Evolutionary conservation across 148 eudicot species (phyloP).

Genomic region (Pouteria glomerata): DNA sequence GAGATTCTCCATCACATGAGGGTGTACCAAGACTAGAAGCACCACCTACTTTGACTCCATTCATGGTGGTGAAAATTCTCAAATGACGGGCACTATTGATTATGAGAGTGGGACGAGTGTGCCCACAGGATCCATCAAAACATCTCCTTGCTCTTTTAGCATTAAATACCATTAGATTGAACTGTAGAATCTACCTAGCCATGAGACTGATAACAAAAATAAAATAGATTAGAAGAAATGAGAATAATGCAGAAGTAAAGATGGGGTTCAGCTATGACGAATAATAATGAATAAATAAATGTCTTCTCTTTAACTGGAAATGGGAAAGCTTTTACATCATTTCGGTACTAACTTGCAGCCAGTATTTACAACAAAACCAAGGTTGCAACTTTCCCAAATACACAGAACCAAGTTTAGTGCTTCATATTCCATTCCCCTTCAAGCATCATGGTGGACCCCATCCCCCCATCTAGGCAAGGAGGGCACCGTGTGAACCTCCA

Average conservation of each 20-base stretch:
- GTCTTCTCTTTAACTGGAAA: neutral
- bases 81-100: slow-evolving; percentile 4
- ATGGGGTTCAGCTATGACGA: neutral
- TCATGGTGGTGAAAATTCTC: slow-evolving; percentile 25
- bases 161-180: slow-evolving; percentile 21
- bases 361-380: neutral
- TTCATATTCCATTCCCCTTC: no score
- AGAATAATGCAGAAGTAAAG: neutral
- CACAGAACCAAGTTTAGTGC: neutral
- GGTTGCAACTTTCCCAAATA: neutral
- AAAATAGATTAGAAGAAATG: neutral
- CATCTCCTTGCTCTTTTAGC: slow-evolving; percentile 12
- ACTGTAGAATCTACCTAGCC: neutral
- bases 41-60: slow-evolving; percentile 28
- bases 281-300: neutral
- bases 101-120: neutral
- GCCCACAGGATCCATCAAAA: neutral
- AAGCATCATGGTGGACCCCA: no score
- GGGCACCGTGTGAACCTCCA: no score
- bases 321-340: neutral
- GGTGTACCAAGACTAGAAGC: slow-evolving; percentile 19
- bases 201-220: slow-evolving; percentile 4
- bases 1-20: slow-evolving; percentile 18
- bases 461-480: no score
- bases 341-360: neutral